Evolutionary conservation across 768 basidiomycete genomes (phyloP).

Genomic region (Amanita pseudoporphyria): DNA sequence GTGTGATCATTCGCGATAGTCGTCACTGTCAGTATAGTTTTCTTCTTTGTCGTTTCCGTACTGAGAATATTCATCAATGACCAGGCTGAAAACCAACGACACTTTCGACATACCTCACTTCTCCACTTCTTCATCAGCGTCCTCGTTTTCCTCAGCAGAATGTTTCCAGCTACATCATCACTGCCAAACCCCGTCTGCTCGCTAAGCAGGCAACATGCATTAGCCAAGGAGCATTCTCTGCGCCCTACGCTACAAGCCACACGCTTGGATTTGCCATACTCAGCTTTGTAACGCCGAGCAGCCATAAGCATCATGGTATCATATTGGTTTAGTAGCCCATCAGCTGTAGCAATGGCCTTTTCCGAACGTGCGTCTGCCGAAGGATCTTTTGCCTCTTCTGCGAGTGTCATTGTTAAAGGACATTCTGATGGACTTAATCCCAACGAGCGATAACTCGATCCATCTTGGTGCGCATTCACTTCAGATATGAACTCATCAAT

Average conservation of each 20-base stretch:
- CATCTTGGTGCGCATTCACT: conserved; percentile 35
- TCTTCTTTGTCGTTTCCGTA: background rate
- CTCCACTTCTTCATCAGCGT: conserved; percentile 32
- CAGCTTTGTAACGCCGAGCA: conserved; percentile 29
- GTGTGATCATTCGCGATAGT: background rate
- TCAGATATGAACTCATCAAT: conserved; percentile 35
- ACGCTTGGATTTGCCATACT: conserved; percentile 24
- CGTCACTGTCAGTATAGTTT: conserved; percentile 2
- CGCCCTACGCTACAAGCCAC: conserved; percentile 25
- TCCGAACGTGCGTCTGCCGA: conserved; percentile 31
- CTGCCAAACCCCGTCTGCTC: conserved; percentile 38
- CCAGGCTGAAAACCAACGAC: background rate
- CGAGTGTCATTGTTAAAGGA: conserved; percentile 32
- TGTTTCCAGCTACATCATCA: conserved; percentile 30
- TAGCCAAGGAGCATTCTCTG: conserved; percentile 28
- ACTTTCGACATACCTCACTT: conserved; percentile 21
- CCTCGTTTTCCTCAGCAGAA: conserved; percentile 27
- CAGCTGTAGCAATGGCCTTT: conserved; percentile 25
- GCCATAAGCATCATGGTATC: conserved; percentile 29
- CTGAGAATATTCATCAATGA: background rate
- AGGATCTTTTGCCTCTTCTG: conserved; percentile 34
- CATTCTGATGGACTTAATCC: conserved; percentile 19
- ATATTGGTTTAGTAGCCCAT: conserved; percentile 23
- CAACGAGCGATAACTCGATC: conserved; percentile 24
- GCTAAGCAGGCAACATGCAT: conserved; percentile 32